Conservation (phyloP, 129 eudicot species). For the Apium graveolens region DNA sequence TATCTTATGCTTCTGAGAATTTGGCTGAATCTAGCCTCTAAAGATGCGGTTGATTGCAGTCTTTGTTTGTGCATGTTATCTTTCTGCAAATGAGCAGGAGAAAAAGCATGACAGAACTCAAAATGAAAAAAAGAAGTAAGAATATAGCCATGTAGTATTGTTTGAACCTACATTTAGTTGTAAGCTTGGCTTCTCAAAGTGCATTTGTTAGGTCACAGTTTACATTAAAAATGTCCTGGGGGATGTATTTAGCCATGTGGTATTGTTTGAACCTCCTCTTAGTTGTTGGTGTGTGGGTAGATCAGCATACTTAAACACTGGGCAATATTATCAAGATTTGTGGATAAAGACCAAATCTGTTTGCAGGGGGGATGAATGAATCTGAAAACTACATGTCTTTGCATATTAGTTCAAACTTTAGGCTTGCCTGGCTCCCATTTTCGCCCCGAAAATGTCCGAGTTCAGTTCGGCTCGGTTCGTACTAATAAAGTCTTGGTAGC, state of each 20-base stretch:
- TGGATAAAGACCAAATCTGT: not conserved
- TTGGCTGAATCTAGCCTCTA: not conserved
- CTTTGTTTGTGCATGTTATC: not conserved
- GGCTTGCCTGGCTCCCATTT: no score
- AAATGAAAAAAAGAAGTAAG: not conserved
- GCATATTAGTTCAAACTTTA: not conserved
- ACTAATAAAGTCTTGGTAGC: no score
- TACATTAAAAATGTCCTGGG: not conserved
- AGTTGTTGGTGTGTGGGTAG: not conserved
- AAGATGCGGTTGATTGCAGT: not conserved
- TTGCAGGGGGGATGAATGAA: not conserved
- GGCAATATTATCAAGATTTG: not conserved
- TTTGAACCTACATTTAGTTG: not conserved
- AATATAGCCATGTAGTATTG: not conserved
- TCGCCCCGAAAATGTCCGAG: no score
- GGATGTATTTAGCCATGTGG: no score
- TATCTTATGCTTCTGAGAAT: not conserved
- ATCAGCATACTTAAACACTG: not conserved
- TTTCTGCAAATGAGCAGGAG: not conserved
- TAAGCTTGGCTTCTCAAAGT: not conserved
- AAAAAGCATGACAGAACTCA: not conserved
- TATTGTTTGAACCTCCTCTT: no score
- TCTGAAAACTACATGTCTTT: not conserved
- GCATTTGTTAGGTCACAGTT: not conserved
- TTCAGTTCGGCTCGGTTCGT: not conserved